Conservation (phyloP, 495 filamentous ascomycete species). For the Talaromyces proteolyticus region DNA sequence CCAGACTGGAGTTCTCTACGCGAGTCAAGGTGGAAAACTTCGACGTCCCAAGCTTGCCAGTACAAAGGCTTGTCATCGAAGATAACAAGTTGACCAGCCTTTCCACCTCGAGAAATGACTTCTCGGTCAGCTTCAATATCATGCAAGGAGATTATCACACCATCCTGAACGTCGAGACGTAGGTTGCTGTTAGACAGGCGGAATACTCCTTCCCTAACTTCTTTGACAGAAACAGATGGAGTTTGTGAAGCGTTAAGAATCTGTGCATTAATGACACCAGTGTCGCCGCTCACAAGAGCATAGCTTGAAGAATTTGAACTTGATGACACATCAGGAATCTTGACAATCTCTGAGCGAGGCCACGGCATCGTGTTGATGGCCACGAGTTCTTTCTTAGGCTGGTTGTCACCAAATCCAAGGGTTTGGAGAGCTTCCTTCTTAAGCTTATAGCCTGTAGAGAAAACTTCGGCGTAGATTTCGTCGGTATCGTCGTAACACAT, state of each 20-base stretch:
- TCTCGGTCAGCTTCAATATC: conserved; percentile 68
- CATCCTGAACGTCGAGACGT: conserved; percentile 62
- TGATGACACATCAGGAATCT: conserved; percentile 37
- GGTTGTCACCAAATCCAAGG: conserved; percentile 49
- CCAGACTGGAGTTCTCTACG: conserved; percentile 64
- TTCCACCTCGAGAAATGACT: conserved; percentile 68
- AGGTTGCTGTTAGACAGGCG: conserved; percentile 71
- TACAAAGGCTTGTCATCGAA: conserved; percentile 98
- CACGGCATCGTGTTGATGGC: conserved; percentile 82
- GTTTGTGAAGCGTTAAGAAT: conserved; percentile 37
- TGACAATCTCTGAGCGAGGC: conserved; percentile 66
- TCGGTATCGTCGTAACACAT: conserved; percentile 97
- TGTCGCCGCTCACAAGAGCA: conserved; percentile 36
- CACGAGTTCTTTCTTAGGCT: conserved; percentile 27
- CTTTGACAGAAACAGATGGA: conserved; percentile 52
- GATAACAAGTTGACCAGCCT: conserved; percentile 87
- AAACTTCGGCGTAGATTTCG: conserved; percentile 78
- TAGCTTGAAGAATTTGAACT: conserved; percentile 33
- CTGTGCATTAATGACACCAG: conserved; percentile 43
- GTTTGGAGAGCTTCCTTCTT: conserved; percentile 61
- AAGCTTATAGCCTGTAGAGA: conserved; percentile 65
- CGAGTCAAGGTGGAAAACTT: conserved; percentile 90
- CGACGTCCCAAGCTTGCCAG: conserved; percentile 99
- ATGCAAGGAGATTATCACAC: conserved; percentile 75
- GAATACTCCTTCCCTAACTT: conserved; percentile 66